Base-by-base conservation (phyloP, 148 eudicot species). In the Dianthus caryophyllus region DNA sequence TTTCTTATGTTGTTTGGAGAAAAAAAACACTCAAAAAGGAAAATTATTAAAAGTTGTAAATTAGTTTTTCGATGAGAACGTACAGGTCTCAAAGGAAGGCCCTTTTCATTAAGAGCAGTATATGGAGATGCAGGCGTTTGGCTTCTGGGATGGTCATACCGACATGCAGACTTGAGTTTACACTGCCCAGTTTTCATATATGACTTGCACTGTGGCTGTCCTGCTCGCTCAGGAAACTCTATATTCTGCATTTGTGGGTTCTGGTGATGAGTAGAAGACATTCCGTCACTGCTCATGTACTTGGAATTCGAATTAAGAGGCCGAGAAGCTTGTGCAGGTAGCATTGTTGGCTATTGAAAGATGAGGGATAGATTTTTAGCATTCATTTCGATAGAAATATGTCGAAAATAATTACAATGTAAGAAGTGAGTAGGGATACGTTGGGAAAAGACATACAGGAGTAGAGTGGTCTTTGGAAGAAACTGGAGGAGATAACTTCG, bases 61-160 rank as follows among this genome's bases (percentile, higher is more conserved):
- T 25, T 12, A 25, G 0, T 26, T 12, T 54, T 56, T 1, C 15
- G 3, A 36, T 27, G 43, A 50, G 26, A 57, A 69, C 81, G 39
- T 73, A 85, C 89, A 75, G 84, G 89, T 82, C 86, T 78, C 54
- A 82, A 62, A 61, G 89, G 86, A 65, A 82, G 81, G 72, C 86
- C 83, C 12, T 79, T 71, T 8, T 71, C 76, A 62, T 57, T 78
- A 20, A 80, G 74, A 65, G 66, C 58, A 60, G 59, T 58, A 8
- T 65, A 12, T 4, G 66, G 66, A 25, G 75, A 56, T 39, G 64
- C 72, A 54, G 68, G 52, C 44, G 47, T 36, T n/a, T n/a, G n/a
- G n/a, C n/a, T n/a, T 26, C 66, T 80, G 13, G 89, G 86, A 44
- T 85, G 89, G 68, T 87, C 78, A 66, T 66, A 87, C 44, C 77